Conservation (phyloP, 1,284 basidiomycete species). For the Malassezia dermatis region DNA sequence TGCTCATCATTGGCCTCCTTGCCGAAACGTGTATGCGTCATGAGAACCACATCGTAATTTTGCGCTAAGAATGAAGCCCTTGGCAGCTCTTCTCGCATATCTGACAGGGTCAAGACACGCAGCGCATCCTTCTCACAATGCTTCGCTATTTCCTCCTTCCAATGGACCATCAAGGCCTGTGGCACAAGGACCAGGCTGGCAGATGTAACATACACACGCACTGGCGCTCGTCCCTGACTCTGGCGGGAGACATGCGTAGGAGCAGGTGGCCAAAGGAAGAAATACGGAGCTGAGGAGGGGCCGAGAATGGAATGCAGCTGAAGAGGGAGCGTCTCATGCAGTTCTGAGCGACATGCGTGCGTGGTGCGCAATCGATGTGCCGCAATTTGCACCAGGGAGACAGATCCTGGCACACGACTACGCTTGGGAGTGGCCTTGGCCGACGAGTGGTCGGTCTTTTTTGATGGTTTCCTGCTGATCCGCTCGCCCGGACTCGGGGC, state of each 20-base stretch:
- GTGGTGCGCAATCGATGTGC: conserved; percentile 17
- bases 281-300: conserved; percentile 13
- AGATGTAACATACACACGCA: conserved; percentile 15
- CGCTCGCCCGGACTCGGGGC: conserved; percentile 14
- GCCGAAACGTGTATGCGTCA: conserved; percentile 19
- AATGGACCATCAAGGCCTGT: conserved; percentile 17
- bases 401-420: not conserved
- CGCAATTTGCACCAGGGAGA: conserved; percentile 5
- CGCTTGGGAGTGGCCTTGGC: not conserved
- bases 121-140: conserved; percentile 12
- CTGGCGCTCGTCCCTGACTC: conserved; percentile 7
- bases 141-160: conserved; percentile 19
- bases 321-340: not conserved
- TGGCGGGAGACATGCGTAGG: conserved; percentile 14
- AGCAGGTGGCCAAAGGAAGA: conserved; percentile 20
- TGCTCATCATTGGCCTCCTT: conserved; percentile 18
- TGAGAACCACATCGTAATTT: conserved; percentile 19
- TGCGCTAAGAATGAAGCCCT: conserved; percentile 9
- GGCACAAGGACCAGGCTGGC: conserved; percentile 24
- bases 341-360: not conserved
- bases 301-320: conserved; percentile 10
- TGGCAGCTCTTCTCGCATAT: conserved; percentile 10
- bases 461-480: conserved; percentile 1
- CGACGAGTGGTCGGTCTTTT: not conserved
- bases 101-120: conserved; percentile 10